Conservation (phyloP, 352 stramenopile genomes). For the Phytophthora kernoviae region DNA sequence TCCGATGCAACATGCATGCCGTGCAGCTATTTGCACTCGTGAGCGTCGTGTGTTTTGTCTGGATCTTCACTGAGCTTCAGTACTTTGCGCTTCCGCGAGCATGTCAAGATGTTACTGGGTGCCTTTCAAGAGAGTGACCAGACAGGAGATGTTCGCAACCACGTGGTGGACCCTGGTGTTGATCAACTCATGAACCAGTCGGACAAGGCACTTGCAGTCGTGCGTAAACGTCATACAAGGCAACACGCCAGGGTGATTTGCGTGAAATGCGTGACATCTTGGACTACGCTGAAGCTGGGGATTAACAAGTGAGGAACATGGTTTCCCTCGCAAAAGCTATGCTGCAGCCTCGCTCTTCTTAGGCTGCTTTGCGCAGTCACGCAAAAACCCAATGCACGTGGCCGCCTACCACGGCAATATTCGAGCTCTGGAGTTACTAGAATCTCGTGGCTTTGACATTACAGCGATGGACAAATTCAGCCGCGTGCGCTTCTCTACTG, state of each 20-base stretch:
- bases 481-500: constrained; percentile 79
- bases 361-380: constrained; percentile 61
- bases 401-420: constrained; percentile 81
- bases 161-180: constrained; percentile 57
- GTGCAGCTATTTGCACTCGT: constrained; percentile 66
- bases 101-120: constrained; percentile 85
- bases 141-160: constrained; percentile 70
- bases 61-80: constrained; percentile 65
- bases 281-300: constrained; percentile 52
- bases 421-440: constrained; percentile 61
- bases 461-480: constrained; percentile 79
- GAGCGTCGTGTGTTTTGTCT: constrained; percentile 59
- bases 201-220: constrained; percentile 52
- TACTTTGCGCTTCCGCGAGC: constrained; percentile 83
- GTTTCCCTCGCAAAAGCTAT: constrained; percentile 71
- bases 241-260: constrained; percentile 65
- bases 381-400: constrained; percentile 84
- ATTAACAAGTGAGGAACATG: constrained; percentile 37
- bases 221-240: constrained; percentile 77
- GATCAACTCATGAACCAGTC: constrained; percentile 65
- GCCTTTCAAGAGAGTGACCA: constrained; percentile 85
- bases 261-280: constrained; percentile 68
- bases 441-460: constrained; percentile 57
- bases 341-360: constrained; percentile 50
- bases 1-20: constrained; percentile 47